Evolutionary conservation across 1,139 yeast species (phyloP), one percentile per base, ranked within the genome.

Genomic region (Eremothecium cymbalariae): DNA sequence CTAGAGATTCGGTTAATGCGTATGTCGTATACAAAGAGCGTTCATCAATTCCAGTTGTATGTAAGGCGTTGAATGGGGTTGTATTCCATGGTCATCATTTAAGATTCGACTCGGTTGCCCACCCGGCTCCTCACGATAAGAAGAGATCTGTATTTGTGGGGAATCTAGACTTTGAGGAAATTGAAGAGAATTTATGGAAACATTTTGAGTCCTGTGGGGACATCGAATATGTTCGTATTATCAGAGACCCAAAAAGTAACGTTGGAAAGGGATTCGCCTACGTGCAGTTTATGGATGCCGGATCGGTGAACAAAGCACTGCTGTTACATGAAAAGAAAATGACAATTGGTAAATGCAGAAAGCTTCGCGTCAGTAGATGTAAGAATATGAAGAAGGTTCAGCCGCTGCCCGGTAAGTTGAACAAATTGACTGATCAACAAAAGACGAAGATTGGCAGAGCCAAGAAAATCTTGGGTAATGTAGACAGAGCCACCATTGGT

Each of bases 241-340:
- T 93, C 22, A 76, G 99, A 54, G 98, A 93, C 57, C 64, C 94
- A 13, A 84, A 84, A 61, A 90, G 97, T 18, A 90, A 93, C 51
- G 67, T 90, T 43, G 99, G 98, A 47, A 93, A 90, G 62, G 99
- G 99, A 4, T 88, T 93, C 64, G 98, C 95, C 4, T 83, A 86
- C 57, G 86, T 93, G 21, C 97, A 90, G 60, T 93, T 88, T 63
- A 72, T 69, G 43, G 95, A 88, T 59, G 64, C 88, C 17, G 72
- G 79, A 40, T 69, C 80, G 25, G 95, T 93, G 9, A 77, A 80
- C 45, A 82, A 83, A 54, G 96, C 96, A 0, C 62, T 93, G 39
- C 59, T 85, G 43, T 64, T 85, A 42, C 73, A 88, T 56, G 94
- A 76, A 33, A 79, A 83, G 60, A 72, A 75, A 38, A 65, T 84